Conservation (phyloP, 179 eudicot species). For the Beta macrorhiza region DNA sequence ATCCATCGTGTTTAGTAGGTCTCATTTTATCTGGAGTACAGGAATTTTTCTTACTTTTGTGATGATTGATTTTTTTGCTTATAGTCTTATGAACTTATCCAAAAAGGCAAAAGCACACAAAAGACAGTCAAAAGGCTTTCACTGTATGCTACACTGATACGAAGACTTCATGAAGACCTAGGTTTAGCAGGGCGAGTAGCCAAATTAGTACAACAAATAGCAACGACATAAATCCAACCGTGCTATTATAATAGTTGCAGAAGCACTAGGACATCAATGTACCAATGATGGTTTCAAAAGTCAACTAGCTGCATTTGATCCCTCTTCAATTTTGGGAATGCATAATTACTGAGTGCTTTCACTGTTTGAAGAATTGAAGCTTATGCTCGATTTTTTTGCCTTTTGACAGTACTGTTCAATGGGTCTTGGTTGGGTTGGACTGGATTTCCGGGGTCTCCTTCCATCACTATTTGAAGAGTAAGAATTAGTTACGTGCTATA, state of each 20-base stretch:
- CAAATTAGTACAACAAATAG: background rate
- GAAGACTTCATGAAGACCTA: no score
- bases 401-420: conserved; percentile 82
- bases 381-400: conserved; percentile 17
- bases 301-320: background rate
- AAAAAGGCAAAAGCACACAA: background rate
- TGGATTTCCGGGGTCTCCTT: conserved; percentile 95
- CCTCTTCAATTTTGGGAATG: background rate
- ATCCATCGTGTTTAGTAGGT: background rate
- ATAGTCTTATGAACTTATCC: background rate
- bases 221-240: background rate
- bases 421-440: conserved; percentile 99
- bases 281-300: background rate
- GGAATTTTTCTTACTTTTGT: background rate
- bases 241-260: background rate
- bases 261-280: conserved; percentile 1
- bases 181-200: no score
- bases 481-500: conserved; percentile 18
- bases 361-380: background rate
- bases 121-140: background rate
- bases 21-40: background rate
- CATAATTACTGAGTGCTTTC: background rate
- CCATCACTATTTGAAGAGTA: conserved; percentile 98
- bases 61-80: background rate
- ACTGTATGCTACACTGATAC: background rate